Evolutionary conservation across 306 rosid genomes (phyloP).

Genomic region (Vicia faba): DNA sequence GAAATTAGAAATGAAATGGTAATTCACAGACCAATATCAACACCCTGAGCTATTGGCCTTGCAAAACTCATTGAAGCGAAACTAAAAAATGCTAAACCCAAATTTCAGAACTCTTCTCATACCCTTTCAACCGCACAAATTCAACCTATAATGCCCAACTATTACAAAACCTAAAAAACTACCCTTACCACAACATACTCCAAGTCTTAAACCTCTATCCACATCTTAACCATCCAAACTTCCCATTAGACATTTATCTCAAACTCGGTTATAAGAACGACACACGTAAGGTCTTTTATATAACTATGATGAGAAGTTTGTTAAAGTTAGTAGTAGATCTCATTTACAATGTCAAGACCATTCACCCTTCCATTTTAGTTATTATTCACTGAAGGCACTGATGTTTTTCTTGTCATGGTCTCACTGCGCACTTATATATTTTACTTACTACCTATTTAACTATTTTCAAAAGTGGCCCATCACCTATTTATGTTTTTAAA

Average conservation of each 20-base stretch:
- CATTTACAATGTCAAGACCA: too few species aligned
- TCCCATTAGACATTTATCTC: neutral
- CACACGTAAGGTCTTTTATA: neutral
- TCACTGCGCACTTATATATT: too few species aligned
- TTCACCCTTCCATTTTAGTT: too few species aligned
- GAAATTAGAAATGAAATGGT: neutral
- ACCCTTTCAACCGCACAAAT: neutral
- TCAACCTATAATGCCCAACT: too few species aligned
- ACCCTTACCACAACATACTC: neutral
- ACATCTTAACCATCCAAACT: neutral
- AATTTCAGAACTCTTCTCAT: neutral
- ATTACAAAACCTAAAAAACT: neutral
- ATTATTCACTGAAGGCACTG: too few species aligned
- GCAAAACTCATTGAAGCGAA: neutral
- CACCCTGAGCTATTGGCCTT: neutral
- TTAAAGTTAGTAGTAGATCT: too few species aligned
- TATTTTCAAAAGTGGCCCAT: too few species aligned
- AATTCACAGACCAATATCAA: neutral
- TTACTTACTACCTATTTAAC: too few species aligned
- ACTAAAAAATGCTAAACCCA: neutral
- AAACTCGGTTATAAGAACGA: neutral
- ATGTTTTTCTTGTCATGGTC: too few species aligned
- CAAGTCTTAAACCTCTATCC: neutral
- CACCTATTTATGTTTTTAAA: too few species aligned
- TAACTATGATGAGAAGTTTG: neutral